Conservation (phyloP, 192 early-diverging fungal genomes). For the Coemansia sp. region DNA sequence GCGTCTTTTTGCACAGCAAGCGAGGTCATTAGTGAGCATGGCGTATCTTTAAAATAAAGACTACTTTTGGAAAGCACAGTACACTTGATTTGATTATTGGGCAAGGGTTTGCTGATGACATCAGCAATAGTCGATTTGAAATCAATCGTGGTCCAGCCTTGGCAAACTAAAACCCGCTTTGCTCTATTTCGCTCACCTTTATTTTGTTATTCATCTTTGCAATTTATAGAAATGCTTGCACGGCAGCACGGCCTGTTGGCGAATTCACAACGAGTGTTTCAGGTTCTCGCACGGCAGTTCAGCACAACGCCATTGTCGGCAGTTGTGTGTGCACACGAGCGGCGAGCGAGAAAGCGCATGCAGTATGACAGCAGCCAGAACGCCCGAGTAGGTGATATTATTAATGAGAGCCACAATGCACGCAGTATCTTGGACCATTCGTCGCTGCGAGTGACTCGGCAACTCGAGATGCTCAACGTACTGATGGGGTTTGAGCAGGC, state of each 20-base stretch:
- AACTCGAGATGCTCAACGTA: constrained; percentile 85
- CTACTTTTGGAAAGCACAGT: background rate
- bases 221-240: background rate
- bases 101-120: no score
- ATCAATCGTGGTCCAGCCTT: no score
- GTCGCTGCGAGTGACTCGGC: constrained; percentile 47
- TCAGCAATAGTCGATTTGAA: no score
- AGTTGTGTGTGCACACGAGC: constrained; percentile 1
- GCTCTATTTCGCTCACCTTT: no score
- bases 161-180: no score
- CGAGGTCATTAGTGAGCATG: background rate
- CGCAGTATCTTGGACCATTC: constrained; percentile 11
- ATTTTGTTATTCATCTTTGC: background rate
- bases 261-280: background rate
- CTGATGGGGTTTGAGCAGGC: constrained; percentile 77
- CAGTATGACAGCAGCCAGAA: background rate
- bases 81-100: no score
- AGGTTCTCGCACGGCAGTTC: background rate
- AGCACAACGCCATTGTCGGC: background rate
- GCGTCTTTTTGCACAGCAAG: background rate
- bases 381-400: background rate
- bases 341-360: background rate
- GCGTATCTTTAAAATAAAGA: background rate
- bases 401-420: background rate
- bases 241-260: background rate